Evolutionary conservation across 2,329 filamentous ascomycete species (phyloP).

Genomic region (Clonostachys byssicola): DNA sequence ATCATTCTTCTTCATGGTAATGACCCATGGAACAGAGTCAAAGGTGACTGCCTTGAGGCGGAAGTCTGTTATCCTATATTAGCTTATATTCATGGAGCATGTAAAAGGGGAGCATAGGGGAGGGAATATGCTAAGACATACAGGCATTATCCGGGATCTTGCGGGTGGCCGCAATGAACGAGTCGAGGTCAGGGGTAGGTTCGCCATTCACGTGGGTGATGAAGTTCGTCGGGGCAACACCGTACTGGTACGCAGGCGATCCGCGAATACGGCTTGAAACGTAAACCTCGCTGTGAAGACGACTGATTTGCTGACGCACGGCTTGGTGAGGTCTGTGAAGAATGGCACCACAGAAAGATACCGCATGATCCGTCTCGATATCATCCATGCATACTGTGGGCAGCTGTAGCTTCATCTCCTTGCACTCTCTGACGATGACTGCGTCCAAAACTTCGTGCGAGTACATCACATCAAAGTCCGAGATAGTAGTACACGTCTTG

Average conservation of each 20-base stretch:
- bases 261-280: slow-evolving; percentile 83
- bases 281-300: slow-evolving; percentile 94
- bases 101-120: background rate
- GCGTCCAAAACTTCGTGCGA: slow-evolving; percentile 78
- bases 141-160: slow-evolving; percentile 94
- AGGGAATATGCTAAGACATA: slow-evolving; percentile 28
- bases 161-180: slow-evolving; percentile 76
- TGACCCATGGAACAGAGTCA: slow-evolving; percentile 98
- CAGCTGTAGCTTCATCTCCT: slow-evolving; percentile 73
- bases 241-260: slow-evolving; percentile 83
- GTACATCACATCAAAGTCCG: slow-evolving; percentile 96
- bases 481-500: slow-evolving; percentile 88
- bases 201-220: slow-evolving; percentile 93
- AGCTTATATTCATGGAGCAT: slow-evolving; percentile 3
- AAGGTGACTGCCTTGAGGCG: slow-evolving; percentile 96
- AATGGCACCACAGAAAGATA: slow-evolving; percentile 93
- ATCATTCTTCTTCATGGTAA: slow-evolving; percentile 99
- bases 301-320: slow-evolving; percentile 94
- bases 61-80: slow-evolving; percentile 59
- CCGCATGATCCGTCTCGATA: slow-evolving; percentile 85
- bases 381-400: slow-evolving; percentile 85
- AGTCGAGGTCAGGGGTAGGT: slow-evolving; percentile 74
- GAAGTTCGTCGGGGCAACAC: slow-evolving; percentile 93
- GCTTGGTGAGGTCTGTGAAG: slow-evolving; percentile 93
- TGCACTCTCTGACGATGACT: slow-evolving; percentile 78